Conservation (phyloP, 2,329 filamentous ascomycete genomes). For the Fusarium tanahbumbuense region DNA sequence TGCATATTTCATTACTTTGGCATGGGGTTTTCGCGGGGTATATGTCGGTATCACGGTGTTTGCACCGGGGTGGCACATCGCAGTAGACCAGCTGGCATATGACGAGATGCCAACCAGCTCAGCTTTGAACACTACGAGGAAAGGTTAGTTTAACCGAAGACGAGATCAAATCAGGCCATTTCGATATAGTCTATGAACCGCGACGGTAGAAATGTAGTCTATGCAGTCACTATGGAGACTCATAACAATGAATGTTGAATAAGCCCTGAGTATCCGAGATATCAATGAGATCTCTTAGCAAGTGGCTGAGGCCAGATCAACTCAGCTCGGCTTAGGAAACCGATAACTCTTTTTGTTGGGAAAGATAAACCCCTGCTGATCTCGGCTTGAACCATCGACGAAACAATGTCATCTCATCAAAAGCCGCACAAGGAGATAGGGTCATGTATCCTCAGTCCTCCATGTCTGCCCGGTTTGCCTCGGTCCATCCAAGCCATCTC, state of each 20-base stretch:
- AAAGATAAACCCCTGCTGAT: constrained; percentile 1
- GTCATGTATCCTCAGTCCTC: constrained; percentile 1
- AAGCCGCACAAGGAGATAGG: neutral
- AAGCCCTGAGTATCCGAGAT: constrained; percentile 10
- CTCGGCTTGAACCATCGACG: neutral
- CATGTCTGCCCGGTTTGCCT: constrained; percentile 16
- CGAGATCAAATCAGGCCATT: neutral
- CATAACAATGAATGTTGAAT: neutral
- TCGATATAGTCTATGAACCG: neutral
- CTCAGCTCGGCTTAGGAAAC: constrained; percentile 17
- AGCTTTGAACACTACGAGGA: neutral
- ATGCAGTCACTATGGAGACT: neutral
- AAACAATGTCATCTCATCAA: neutral
- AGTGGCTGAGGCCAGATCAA: constrained; percentile 8
- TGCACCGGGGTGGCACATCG: constrained; percentile 16
- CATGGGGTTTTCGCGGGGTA: neutral
- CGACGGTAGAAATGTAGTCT: neutral
- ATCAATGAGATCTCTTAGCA: constrained; percentile 17
- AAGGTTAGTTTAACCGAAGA: constrained; percentile 11
- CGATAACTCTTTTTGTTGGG: constrained; percentile 22
- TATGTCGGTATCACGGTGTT: constrained; percentile 26
- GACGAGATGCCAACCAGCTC: neutral
- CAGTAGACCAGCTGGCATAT: neutral
- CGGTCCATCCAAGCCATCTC: constrained; percentile 10
- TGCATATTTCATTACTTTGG: neutral